phyloP scores from a whole-genome alignment of 2,329 filamentous ascomycete genomes.

The Aspergillus sp. region DNA sequence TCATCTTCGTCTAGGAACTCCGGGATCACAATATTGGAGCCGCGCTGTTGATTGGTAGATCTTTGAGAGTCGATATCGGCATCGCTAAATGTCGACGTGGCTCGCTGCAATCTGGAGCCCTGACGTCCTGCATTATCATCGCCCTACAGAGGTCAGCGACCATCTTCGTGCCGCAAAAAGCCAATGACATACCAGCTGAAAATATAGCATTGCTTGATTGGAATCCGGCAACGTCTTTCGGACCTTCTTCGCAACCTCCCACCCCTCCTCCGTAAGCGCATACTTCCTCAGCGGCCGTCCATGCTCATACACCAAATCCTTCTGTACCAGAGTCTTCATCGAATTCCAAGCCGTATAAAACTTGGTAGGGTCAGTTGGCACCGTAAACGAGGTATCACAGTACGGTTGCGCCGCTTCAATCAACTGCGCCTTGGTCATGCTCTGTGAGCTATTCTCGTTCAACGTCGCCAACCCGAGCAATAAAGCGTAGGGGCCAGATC shows the following conservation, averaged over 20 bases:
- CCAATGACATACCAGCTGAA: background rate
- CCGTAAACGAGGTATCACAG: conserved; percentile 65
- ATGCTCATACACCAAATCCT: conserved; percentile 65
- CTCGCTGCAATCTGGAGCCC: background rate
- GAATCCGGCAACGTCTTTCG: conserved; percentile 39
- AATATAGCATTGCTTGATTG: conserved; percentile 12
- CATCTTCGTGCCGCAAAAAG: background rate
- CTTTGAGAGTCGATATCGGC: background rate
- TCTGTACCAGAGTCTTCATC: conserved; percentile 65
- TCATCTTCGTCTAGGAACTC: conserved; percentile 3
- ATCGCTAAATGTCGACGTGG: background rate
- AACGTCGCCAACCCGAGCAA: conserved; percentile 57
- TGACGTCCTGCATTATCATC: background rate
- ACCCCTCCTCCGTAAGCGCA: conserved; percentile 65
- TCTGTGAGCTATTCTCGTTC: conserved; percentile 46
- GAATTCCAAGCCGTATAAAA: conserved; percentile 77
- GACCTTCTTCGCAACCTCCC: conserved; percentile 63
- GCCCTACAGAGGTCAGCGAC: background rate
- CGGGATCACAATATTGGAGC: background rate
- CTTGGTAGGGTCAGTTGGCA: conserved; percentile 57
- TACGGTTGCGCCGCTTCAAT: conserved; percentile 62
- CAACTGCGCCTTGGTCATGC: conserved; percentile 60
- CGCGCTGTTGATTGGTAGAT: background rate
- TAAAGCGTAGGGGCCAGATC: conserved; percentile 68
- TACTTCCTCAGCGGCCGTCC: conserved; percentile 62